Evolutionary conservation across 768 basidiomycete genomes (phyloP).

Genomic region (Amanita jacksonii): DNA sequence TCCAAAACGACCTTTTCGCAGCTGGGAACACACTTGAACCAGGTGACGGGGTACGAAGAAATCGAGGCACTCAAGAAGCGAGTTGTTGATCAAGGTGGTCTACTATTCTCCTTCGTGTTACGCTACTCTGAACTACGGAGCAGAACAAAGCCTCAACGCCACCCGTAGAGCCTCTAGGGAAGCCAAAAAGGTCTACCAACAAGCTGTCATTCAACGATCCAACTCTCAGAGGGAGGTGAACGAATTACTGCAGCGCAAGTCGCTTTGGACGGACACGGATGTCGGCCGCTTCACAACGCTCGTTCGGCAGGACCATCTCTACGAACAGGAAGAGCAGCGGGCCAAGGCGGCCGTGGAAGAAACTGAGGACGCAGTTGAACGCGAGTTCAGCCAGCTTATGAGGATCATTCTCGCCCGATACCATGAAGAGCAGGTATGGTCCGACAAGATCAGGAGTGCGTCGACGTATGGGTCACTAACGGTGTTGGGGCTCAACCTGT

Average conservation of each 20-base stretch:
- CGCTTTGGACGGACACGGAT: conserved; percentile 84
- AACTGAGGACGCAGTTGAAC: conserved; percentile 75
- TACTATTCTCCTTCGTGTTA: conserved; percentile 7
- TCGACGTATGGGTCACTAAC: conserved; percentile 90
- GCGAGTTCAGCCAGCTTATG: conserved; percentile 82
- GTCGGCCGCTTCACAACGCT: conserved; percentile 83
- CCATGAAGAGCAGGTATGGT: conserved; percentile 99
- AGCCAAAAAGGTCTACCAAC: conserved; percentile 70
- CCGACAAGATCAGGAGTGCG: conserved; percentile 93
- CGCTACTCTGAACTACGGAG: not conserved
- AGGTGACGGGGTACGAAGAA: conserved; percentile 84
- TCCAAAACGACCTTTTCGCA: conserved; percentile 58
- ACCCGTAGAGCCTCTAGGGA: conserved; percentile 57
- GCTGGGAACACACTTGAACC: conserved; percentile 74
- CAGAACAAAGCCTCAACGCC: conserved; percentile 66
- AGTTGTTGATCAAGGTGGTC: conserved; percentile 73
- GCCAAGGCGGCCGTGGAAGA: conserved; percentile 60
- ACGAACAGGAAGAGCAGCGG: conserved; percentile 68
- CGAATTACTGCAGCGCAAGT: conserved; percentile 89
- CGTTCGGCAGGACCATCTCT: conserved; percentile 82
- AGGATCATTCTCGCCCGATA: conserved; percentile 83
- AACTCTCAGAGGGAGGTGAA: conserved; percentile 93
- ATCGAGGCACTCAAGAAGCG: conserved; percentile 74
- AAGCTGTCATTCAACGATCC: conserved; percentile 71
- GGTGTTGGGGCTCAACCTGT: conserved; percentile 78